Evolutionary conservation across 1,139 yeast genomes (phyloP).

Genomic region (Geotrichum cucujoidarum): DNA sequence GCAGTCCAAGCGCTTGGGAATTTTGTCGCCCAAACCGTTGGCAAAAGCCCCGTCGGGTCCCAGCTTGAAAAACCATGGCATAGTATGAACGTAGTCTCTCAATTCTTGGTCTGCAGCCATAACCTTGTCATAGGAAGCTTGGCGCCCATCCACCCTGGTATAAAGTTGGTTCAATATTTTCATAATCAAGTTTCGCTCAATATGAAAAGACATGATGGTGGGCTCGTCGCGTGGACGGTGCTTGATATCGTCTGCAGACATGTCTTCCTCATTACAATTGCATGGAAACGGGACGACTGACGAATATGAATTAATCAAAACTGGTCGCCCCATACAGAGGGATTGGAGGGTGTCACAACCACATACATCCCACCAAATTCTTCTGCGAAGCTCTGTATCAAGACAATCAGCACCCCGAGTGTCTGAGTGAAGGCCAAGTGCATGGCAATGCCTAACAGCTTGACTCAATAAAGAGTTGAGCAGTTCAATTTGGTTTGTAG

Average conservation of each 20-base stretch:
- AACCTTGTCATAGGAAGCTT: conserved; percentile 25
- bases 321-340: conserved; percentile 32
- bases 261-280: conserved; percentile 32
- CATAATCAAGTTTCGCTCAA: conserved; percentile 31
- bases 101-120: conserved; percentile 30
- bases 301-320: conserved; percentile 28
- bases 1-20: conserved; percentile 1
- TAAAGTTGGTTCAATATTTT: conserved; percentile 30
- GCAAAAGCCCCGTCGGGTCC: not conserved
- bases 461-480: conserved; percentile 29
- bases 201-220: conserved; percentile 32
- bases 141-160: conserved; percentile 15
- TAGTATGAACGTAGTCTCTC: conserved; percentile 23
- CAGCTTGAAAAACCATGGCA: conserved; percentile 29
- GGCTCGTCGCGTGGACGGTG: conserved; percentile 25
- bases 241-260: conserved; percentile 24
- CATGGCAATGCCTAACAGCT: conserved; percentile 30
- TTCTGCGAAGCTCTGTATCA: conserved; percentile 34
- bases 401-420: conserved; percentile 26
- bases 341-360: conserved; percentile 36
- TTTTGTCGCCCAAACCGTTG: not conserved
- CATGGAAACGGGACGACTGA: conserved; percentile 34
- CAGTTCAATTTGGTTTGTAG: conserved; percentile 32
- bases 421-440: conserved; percentile 31
- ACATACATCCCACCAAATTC: conserved; percentile 38